These are phyloP conservation scores for Spatholobus suberectus DNA, from an alignment of 306 rosid species.

Conservation along the genomic window DNA sequence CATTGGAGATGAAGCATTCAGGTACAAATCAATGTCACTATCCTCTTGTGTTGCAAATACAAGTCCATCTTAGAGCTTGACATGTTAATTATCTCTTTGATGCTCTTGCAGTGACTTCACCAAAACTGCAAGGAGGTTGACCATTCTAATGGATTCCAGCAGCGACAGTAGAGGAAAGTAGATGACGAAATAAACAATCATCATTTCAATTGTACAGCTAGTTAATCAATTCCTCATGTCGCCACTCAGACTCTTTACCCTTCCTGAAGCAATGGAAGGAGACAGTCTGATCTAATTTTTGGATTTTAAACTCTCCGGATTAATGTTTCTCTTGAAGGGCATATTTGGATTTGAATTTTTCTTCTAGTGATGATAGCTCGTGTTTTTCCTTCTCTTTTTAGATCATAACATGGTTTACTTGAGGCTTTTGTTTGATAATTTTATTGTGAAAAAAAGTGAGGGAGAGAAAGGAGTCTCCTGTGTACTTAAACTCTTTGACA, in stretches of 20 bases:
- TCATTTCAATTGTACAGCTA: slow-evolving; percentile 55
- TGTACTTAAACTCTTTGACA: slow-evolving; percentile 1
- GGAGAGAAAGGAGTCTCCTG: neutral
- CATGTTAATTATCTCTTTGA: slow-evolving; percentile 9
- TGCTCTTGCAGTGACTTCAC: slow-evolving; percentile 62
- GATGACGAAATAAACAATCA: slow-evolving; percentile 30
- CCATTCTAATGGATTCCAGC: slow-evolving; percentile 70
- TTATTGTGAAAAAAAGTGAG: neutral
- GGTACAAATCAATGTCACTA: slow-evolving; percentile 39
- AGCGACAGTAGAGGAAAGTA: slow-evolving; percentile 61
- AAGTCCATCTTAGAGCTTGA: neutral
- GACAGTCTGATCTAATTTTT: slow-evolving; percentile 44
- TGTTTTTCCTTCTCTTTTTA: neutral
- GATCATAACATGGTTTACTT: neutral
- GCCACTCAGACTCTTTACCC: no score
- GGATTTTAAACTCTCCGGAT: neutral
- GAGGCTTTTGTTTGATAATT: slow-evolving; percentile 7
- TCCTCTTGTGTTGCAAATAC: neutral
- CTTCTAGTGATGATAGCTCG: slow-evolving; percentile 30
- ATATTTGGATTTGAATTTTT: slow-evolving; percentile 15
- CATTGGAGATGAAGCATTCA: slow-evolving; percentile 73
- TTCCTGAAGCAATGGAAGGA: no score
- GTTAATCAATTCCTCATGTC: slow-evolving; percentile 37
- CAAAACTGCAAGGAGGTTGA: slow-evolving; percentile 75
- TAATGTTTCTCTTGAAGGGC: slow-evolving; percentile 35